These are phyloP conservation scores for Epichloe hybrida DNA, from an alignment of 2,329 filamentous ascomycete species.

Conservation along the genomic window DNA sequence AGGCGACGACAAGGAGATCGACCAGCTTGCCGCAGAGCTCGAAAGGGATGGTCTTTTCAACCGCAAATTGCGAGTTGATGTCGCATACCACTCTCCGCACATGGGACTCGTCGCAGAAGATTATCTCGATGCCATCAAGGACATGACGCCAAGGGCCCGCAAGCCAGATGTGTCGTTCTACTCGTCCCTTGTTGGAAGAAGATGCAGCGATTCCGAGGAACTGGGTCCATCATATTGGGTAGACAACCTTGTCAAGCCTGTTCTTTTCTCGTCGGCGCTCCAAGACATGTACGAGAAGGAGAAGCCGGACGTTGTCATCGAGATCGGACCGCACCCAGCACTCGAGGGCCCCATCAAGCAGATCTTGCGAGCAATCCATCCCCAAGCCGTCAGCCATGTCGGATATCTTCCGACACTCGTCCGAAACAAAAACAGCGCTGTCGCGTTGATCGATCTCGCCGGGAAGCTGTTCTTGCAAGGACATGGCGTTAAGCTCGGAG, in stretches of 20 bases:
- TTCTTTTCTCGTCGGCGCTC: conserved; percentile 26
- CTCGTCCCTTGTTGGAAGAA: conserved; percentile 30
- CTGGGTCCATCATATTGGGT: conserved; percentile 32
- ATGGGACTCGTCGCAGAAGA: conserved; percentile 37
- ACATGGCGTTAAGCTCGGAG: conserved; percentile 26
- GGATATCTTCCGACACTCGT: conserved; percentile 33
- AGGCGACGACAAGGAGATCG: conserved; percentile 30
- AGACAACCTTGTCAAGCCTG: conserved; percentile 26
- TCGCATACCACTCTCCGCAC: conserved; percentile 41
- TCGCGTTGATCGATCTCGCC: conserved; percentile 29
- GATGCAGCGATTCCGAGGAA: conserved; percentile 18
- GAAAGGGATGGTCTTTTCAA: conserved; percentile 32
- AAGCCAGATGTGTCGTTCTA: conserved; percentile 26
- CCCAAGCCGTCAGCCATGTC: conserved; percentile 24
- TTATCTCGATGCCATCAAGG: conserved; percentile 25
- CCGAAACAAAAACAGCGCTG: conserved; percentile 36
- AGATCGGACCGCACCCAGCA: conserved; percentile 36
- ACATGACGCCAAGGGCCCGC: conserved; percentile 7
- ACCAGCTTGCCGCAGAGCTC: conserved; percentile 23
- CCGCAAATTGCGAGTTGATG: conserved; percentile 32
- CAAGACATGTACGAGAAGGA: conserved; percentile 17
- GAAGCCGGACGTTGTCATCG: conserved; percentile 20
- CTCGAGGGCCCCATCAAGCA: conserved; percentile 37
- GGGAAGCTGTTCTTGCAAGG: conserved; percentile 33
- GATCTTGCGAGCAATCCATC: conserved; percentile 31